A percentile compares a stretch with the other conserved stretches of the same genome.
These are phyloP conservation scores for Cladosporium sp. DNA, from an alignment of 2,329 filamentous ascomycete genomes.

Conservation along the genomic window DNA sequence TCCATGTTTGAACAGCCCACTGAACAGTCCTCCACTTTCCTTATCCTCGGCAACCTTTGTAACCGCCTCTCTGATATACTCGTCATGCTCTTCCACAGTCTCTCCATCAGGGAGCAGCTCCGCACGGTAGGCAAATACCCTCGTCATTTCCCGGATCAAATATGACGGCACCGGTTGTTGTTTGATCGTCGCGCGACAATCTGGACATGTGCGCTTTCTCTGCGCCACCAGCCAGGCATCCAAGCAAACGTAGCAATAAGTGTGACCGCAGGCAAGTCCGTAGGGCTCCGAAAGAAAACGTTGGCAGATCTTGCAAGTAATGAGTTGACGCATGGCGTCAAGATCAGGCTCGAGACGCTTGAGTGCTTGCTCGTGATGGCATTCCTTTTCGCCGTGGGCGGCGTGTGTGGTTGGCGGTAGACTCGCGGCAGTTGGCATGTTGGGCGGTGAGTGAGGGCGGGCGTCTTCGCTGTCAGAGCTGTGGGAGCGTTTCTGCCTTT, in stretches of 20 bases:
- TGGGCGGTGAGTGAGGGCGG: background rate
- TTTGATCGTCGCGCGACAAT: constrained; percentile 58
- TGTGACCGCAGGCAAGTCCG: constrained; percentile 63
- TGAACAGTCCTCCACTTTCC: constrained; percentile 57
- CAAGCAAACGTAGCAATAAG: constrained; percentile 60
- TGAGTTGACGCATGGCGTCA: constrained; percentile 54
- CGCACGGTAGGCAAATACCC: constrained; percentile 55
- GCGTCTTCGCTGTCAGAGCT: constrained; percentile 2
- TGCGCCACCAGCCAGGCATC: constrained; percentile 45
- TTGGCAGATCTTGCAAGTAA: constrained; percentile 66
- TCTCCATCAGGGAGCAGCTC: constrained; percentile 61
- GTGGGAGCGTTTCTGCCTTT: constrained; percentile 12
- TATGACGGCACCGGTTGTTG: constrained; percentile 60
- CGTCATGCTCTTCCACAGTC: constrained; percentile 56
- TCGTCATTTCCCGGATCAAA: constrained; percentile 60
- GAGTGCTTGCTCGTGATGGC: constrained; percentile 6
- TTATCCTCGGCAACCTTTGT: constrained; percentile 57
- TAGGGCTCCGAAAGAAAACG: constrained; percentile 65
- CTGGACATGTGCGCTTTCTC: constrained; percentile 62
- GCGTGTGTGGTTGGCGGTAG: background rate
- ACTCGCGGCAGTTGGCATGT: background rate
- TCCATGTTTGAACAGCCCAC: constrained; percentile 50
- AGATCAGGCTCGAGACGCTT: constrained; percentile 42
- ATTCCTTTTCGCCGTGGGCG: background rate
- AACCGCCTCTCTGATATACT: constrained; percentile 56